A percentile compares a stretch with the other conserved stretches of the same genome.
These are phyloP conservation scores for Fraxinus quadrangulata DNA, from an alignment of 257 asterid genomes.

Conservation along the genomic window DNA sequence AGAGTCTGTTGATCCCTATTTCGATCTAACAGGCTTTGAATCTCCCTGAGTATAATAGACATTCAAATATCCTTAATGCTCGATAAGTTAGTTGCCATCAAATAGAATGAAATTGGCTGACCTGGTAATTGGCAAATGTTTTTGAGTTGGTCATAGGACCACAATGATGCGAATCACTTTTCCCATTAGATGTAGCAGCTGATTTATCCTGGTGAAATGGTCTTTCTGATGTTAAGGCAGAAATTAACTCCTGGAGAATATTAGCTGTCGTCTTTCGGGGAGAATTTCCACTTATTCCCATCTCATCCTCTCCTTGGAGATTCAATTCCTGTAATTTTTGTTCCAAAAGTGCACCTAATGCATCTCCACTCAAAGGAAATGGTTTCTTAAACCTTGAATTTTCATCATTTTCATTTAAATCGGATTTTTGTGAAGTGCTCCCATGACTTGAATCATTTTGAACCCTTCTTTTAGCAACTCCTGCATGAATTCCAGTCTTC, in stretches of 20 bases:
- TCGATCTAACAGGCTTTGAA: background rate
- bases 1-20: background rate
- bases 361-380: slow-evolving; percentile 58
- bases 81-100: background rate
- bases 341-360: slow-evolving; percentile 68
- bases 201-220: slow-evolving; percentile 43
- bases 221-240: slow-evolving; percentile 71
- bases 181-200: slow-evolving; percentile 28
- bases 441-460: slow-evolving; percentile 29
- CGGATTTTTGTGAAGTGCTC: slow-evolving; percentile 29
- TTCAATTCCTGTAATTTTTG: slow-evolving; percentile 80
- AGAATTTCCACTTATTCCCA: slow-evolving; percentile 29
- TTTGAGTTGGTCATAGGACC: slow-evolving; percentile 27
- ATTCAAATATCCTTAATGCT: background rate
- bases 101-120: slow-evolving; percentile 28
- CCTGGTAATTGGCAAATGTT: slow-evolving; percentile 45
- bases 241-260: slow-evolving; percentile 87
- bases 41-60: background rate
- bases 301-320: slow-evolving; percentile 58
- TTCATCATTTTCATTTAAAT: slow-evolving; percentile 31
- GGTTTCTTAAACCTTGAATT: slow-evolving; percentile 33
- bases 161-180: slow-evolving; percentile 21
- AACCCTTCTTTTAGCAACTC: slow-evolving; percentile 32
- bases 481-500: slow-evolving; percentile 32
- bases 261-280: slow-evolving; percentile 70